Base-by-base conservation (phyloP, 345 rosid species). In the Ceriops decandra region DNA sequence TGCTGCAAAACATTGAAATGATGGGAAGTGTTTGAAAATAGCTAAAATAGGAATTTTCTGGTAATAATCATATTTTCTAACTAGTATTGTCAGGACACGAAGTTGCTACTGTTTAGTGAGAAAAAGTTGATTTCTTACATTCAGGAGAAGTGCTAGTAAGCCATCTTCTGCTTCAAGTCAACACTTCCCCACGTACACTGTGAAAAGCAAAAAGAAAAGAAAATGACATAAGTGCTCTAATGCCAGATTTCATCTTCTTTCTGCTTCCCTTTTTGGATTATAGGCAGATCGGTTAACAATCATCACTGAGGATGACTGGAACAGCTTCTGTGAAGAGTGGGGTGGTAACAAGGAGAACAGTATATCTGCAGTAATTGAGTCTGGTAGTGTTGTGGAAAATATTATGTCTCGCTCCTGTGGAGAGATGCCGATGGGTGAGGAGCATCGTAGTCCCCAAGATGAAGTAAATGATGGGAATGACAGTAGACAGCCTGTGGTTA, bases 321-420 rank as follows among this genome's bases (percentile, higher is more conserved):
- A 78, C 77, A 75, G 78, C 79, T 95, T 95, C 81, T 95, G 99
- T 79, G 89, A 91, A 73, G 99, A 91, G 73, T 95, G 99, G 99
- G 91, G 92, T 56, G 87, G 96, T 73, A 61, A 76, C 31, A 75
- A 85, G 85, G 85, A 82, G 75, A 80, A 80, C 58, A 93, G 96
- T 68, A 78, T 95, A 77, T 87, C 86, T 61, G 95, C 91, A 75
- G 65, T 77, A 33, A 70, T 95, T 81, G 93, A 89, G 80, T 68
- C 65, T 13, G 75, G 74, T 72, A 78, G 76, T 71, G 69, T 66
- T 51, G 61, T 57, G 13, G 73, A 68, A 61, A 73, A 67, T 52
- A 75, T 68, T 71, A 36, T 64, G 72, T 76, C 51, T 74, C 82
- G 72, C 27, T 67, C 80, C 64, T 66, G 70, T 52, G 82, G 78